Percentiles rank a stretch among this genome's conserved stretches.
These are phyloP conservation scores for Populus simonii DNA, from an alignment of 345 rosid species.

Conservation along the genomic window DNA sequence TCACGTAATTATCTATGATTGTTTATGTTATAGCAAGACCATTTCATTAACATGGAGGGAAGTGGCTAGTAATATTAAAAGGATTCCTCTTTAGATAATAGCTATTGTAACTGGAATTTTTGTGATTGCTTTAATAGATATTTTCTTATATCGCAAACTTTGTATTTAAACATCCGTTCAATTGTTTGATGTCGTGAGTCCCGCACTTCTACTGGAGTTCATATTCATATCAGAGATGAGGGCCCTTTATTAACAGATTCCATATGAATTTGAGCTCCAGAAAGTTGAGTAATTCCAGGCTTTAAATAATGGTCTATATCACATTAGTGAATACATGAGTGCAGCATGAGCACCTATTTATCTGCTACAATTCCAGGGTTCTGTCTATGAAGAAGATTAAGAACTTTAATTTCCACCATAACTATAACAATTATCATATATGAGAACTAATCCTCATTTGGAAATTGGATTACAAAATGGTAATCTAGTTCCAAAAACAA, in stretches of 20 bases:
- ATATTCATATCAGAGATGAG: background rate
- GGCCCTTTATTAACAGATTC: background rate
- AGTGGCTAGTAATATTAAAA: no score
- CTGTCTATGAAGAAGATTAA: no score
- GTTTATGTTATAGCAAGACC: no score
- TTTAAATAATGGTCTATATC: background rate
- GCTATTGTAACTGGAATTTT: no score
- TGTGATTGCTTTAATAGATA: no score
- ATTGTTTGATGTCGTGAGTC: background rate
- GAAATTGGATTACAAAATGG: background rate
- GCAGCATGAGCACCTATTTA: no score
- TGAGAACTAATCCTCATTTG: background rate
- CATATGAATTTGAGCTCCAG: background rate
- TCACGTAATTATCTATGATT: no score
- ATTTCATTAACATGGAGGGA: no score
- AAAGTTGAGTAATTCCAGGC: background rate
- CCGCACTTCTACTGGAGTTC: background rate
- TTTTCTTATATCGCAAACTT: no score
- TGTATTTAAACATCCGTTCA: no score
- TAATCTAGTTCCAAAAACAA: background rate
- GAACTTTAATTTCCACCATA: background rate
- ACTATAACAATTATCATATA: background rate
- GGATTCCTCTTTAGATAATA: no score
- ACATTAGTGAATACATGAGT: background rate
- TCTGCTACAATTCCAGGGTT: no score